Evolutionary conservation across 169 alveolate genomes (phyloP).

Genomic region (Plasmodium inui): DNA sequence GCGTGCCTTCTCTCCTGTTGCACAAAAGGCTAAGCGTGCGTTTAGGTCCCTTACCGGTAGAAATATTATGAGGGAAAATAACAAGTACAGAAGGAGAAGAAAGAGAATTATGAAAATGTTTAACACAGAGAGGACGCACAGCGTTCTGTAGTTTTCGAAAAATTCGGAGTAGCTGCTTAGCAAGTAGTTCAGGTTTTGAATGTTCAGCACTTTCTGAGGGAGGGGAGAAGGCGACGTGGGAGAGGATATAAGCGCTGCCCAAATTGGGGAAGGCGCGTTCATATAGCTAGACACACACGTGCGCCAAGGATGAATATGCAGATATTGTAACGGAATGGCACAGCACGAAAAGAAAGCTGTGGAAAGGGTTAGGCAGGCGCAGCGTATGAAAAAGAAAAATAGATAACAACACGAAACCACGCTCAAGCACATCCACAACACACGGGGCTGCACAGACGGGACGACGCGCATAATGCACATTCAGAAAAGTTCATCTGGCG

Average conservation of each 20-base stretch:
- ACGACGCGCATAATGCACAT: too few species aligned
- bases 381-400: background rate
- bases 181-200: background rate
- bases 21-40: background rate
- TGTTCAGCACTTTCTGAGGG: conserved; percentile 23
- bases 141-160: conserved; percentile 31
- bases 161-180: conserved; percentile 19
- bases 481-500: background rate
- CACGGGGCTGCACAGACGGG: background rate
- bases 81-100: conserved; percentile 12
- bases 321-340: background rate
- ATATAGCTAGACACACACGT: background rate
- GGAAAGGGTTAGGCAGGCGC: background rate
- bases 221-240: background rate
- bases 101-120: conserved; percentile 23
- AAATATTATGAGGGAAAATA: conserved; percentile 18
- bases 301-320: background rate
- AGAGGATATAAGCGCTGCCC: background rate
- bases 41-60: conserved; percentile 15
- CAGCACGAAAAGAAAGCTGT: background rate
- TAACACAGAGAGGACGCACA: conserved; percentile 11
- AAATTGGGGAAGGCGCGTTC: background rate
- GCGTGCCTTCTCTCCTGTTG: background rate
- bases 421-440: background rate
- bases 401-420: background rate